These are phyloP conservation scores for Casaregolazyma suthepensis DNA, from an alignment of 1,139 yeast species.

Conservation along the genomic window DNA sequence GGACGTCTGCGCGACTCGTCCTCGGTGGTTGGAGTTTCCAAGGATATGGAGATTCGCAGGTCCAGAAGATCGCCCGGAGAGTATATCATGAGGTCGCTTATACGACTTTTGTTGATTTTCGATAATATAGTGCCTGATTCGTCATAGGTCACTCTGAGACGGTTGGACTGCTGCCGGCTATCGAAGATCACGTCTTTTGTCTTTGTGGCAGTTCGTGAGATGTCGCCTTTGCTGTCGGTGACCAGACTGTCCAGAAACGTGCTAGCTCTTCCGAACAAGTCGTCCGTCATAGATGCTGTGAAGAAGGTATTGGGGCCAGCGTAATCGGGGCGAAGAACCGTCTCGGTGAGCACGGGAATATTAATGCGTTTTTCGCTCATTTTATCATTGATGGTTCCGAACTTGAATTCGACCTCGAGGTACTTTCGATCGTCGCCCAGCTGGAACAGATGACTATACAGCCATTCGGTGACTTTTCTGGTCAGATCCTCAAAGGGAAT, in stretches of 20 bases:
- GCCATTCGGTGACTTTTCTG: conserved; percentile 81
- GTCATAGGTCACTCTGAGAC: conserved; percentile 27
- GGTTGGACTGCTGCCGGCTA: conserved; percentile 34
- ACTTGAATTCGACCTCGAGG: conserved; percentile 76
- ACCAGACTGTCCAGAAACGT: conserved; percentile 48
- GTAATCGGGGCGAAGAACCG: conserved; percentile 51
- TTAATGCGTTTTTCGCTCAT: conserved; percentile 57
- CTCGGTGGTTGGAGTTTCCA: conserved; percentile 54
- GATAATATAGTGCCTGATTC: conserved; percentile 35
- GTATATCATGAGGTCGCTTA: conserved; percentile 63
- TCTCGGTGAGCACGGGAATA: conserved; percentile 72
- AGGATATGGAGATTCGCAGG: conserved; percentile 63
- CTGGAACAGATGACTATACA: conserved; percentile 69
- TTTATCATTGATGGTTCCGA: conserved; percentile 71
- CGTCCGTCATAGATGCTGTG: conserved; percentile 64
- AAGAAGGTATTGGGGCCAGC: conserved; percentile 54
- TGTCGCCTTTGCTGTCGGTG: not conserved
- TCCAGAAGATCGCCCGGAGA: conserved; percentile 78
- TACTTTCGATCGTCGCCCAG: conserved; percentile 54
- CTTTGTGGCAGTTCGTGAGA: conserved; percentile 8
- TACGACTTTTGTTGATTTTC: conserved; percentile 65
- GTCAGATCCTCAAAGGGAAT: conserved; percentile 81
- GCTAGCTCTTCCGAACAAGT: conserved; percentile 56
- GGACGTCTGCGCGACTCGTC: conserved; percentile 16
- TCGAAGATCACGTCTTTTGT: conserved; percentile 20